phyloP scores from a whole-genome alignment of 2,329 filamentous ascomycete genomes.

The Arthrinium phaeospermum region DNA sequence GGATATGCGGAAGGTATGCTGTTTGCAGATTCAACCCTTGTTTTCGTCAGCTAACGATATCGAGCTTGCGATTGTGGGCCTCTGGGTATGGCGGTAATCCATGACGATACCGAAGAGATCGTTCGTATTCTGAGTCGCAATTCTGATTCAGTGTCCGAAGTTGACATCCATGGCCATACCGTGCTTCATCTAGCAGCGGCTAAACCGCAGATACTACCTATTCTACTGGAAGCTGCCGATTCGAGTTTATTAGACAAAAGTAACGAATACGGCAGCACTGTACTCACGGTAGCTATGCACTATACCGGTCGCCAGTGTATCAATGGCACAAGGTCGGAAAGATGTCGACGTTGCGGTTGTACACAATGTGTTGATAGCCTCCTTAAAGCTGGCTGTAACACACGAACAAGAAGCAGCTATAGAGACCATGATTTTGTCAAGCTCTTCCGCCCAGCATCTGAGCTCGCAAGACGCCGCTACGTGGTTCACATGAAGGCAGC shows the following conservation, averaged over 20 bases:
- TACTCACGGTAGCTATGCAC: not conserved
- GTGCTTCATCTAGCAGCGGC: constrained; percentile 18
- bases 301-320: not conserved
- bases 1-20: not conserved
- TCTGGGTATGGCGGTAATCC: constrained; percentile 22
- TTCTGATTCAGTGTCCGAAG: constrained; percentile 17
- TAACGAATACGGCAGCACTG: not conserved
- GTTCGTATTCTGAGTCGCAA: constrained; percentile 14
- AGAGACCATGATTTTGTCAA: not conserved
- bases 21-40: fast-evolving
- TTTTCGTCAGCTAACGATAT: not conserved
- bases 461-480: constrained; percentile 20
- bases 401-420: not conserved
- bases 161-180: constrained; percentile 14
- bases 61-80: constrained; percentile 21
- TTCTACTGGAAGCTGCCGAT: not conserved
- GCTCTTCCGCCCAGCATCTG: not conserved
- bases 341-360: constrained; percentile 13
- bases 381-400: not conserved
- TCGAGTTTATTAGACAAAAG: not conserved
- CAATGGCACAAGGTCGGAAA: not conserved
- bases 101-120: constrained; percentile 5
- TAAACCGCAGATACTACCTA: constrained; percentile 1
- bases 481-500: not conserved
- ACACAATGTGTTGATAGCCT: not conserved